Conservation (phyloP, 768 basidiomycete genomes). For the Kwoniella dendrophila region DNA sequence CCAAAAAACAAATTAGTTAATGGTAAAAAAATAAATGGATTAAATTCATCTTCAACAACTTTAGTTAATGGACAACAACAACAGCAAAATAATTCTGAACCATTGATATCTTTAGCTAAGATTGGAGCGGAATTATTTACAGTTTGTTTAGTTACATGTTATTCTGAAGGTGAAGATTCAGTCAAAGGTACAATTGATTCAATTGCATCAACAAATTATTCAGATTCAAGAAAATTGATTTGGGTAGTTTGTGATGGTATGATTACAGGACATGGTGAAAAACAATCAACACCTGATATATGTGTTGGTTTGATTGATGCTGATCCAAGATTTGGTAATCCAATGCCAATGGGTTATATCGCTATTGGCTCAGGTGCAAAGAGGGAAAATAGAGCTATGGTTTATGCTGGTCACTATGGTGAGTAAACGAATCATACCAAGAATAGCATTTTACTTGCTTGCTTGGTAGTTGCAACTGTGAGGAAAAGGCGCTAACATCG, state of each 20-base stretch:
- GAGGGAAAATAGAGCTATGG: slow-evolving; percentile 90
- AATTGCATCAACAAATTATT: slow-evolving; percentile 86
- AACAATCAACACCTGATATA: slow-evolving; percentile 91
- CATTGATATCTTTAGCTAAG: slow-evolving; percentile 78
- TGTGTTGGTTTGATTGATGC: slow-evolving; percentile 89
- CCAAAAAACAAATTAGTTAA: slow-evolving; percentile 20
- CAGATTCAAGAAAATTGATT: slow-evolving; percentile 85
- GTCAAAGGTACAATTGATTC: slow-evolving; percentile 89
- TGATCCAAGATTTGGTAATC: slow-evolving; percentile 94
- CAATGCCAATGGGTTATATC: slow-evolving; percentile 86
- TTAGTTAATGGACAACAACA: slow-evolving; percentile 32
- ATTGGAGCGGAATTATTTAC: slow-evolving; percentile 95
- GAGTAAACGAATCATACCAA: no score
- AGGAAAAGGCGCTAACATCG: neutral
- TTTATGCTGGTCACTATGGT: slow-evolving; percentile 99
- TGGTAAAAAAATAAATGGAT: slow-evolving; percentile 26
- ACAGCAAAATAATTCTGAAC: slow-evolving; percentile 55
- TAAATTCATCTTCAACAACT: slow-evolving; percentile 35
- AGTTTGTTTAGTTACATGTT: slow-evolving; percentile 94
- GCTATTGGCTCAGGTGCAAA: slow-evolving; percentile 90
- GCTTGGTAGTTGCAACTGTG: neutral
- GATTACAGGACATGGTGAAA: slow-evolving; percentile 97
- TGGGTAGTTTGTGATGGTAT: slow-evolving; percentile 97
- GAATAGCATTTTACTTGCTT: neutral
- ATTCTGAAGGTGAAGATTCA: slow-evolving; percentile 94